Conservation (phyloP, 495 filamentous ascomycete genomes). For the Penicillium parvum region DNA sequence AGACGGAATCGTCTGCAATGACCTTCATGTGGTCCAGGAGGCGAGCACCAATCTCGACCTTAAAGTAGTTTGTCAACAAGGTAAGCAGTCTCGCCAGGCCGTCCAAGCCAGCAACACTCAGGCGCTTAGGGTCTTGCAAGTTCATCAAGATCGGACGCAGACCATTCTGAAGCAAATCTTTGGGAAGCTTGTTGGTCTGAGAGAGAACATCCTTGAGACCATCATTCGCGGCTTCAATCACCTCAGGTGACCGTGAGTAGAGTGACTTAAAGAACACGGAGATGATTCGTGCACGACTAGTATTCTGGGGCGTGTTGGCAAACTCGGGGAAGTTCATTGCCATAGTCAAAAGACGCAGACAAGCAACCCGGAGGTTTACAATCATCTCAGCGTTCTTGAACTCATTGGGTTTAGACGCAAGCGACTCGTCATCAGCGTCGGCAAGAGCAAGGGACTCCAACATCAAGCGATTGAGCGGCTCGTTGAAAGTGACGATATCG, state of each 20-base stretch:
- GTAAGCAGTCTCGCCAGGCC: slow-evolving; percentile 85
- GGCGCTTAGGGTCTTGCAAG: slow-evolving; percentile 84
- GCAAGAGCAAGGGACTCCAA: slow-evolving; percentile 89
- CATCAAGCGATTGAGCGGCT: slow-evolving; percentile 80
- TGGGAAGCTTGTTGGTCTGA: slow-evolving; percentile 87
- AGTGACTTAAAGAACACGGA: slow-evolving; percentile 96
- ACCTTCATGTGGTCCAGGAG: slow-evolving; percentile 88
- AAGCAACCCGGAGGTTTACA: slow-evolving; percentile 86
- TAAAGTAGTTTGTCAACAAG: slow-evolving; percentile 95
- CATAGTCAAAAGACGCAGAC: slow-evolving; percentile 85
- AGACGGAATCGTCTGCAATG: slow-evolving; percentile 71
- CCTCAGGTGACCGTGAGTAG: slow-evolving; percentile 84
- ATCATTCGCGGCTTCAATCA: slow-evolving; percentile 90
- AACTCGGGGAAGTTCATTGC: slow-evolving; percentile 92
- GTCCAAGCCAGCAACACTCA: slow-evolving; percentile 86
- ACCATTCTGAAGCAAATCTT: slow-evolving; percentile 91
- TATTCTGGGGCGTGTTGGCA: slow-evolving; percentile 60
- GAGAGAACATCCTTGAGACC: slow-evolving; percentile 79
- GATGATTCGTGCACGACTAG: slow-evolving; percentile 78
- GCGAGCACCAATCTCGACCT: slow-evolving; percentile 91
- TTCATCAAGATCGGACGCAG: slow-evolving; percentile 93
- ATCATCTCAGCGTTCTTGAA: slow-evolving; percentile 88
- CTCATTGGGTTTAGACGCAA: slow-evolving; percentile 80
- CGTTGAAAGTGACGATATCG: slow-evolving; percentile 84
- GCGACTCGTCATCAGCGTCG: slow-evolving; percentile 85